Conservation (phyloP, 179 eudicot genomes). For the Camellia oleifera region DNA sequence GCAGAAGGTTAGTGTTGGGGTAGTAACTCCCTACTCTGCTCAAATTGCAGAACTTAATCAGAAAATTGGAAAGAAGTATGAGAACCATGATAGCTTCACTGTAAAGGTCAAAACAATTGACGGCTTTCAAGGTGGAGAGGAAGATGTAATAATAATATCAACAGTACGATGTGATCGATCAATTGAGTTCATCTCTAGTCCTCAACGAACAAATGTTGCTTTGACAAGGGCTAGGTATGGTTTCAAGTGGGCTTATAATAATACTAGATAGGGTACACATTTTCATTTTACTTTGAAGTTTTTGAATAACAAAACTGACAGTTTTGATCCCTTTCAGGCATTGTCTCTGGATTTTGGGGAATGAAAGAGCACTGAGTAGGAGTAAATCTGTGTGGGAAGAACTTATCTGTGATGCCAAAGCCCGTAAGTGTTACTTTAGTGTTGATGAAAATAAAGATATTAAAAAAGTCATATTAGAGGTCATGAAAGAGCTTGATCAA, state of each 20-base stretch:
- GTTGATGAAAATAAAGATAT: slow-evolving; percentile 44
- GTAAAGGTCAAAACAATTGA: slow-evolving; percentile 59
- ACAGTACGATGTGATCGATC: slow-evolving; percentile 53
- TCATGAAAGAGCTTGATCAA: slow-evolving; percentile 23
- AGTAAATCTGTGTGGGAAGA: slow-evolving; percentile 39
- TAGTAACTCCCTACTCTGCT: slow-evolving; percentile 40
- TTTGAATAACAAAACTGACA: too few species aligned
- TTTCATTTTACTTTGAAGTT: too few species aligned
- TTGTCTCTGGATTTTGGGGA: slow-evolving; percentile 72
- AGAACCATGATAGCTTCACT: slow-evolving; percentile 30
- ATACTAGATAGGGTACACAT: too few species aligned
- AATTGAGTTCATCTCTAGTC: slow-evolving; percentile 43
- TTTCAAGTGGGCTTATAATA: background rate
- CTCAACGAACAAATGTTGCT: slow-evolving; percentile 48
- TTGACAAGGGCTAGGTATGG: slow-evolving; percentile 65
- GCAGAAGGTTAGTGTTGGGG: slow-evolving; percentile 29
- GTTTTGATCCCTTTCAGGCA: slow-evolving; percentile 23
- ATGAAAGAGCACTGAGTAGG: slow-evolving; percentile 26
- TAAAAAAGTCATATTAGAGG: slow-evolving; percentile 18
- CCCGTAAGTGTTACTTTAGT: slow-evolving; percentile 39
- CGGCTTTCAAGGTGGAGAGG: slow-evolving; percentile 67
- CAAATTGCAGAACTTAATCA: slow-evolving; percentile 34
- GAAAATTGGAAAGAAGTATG: slow-evolving; percentile 38
- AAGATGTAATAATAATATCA: slow-evolving; percentile 61
- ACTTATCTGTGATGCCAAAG: slow-evolving; percentile 43